Base-by-base conservation (phyloP, 2,329 filamentous ascomycete genomes). In the Biscogniauxia marginata region DNA sequence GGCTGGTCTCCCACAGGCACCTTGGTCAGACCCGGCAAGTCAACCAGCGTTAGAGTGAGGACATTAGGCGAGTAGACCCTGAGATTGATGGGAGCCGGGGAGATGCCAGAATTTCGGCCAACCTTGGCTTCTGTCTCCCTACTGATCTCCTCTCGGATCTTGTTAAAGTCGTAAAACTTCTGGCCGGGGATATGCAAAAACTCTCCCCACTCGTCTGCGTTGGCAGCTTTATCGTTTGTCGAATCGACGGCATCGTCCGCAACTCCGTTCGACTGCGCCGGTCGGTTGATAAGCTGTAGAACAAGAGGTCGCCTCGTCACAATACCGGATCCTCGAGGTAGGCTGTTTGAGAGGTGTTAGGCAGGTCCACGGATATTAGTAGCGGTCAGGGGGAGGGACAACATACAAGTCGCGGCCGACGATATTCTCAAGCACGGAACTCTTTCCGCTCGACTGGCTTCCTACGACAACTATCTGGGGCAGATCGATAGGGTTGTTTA, bases 41-140 rank as follows among this genome's bases (percentile, higher is more conserved):
- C 95, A 69, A 99, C 95, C 56, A 99, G 82, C 6, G 95, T 99
- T 66, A 99, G 82, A 55, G 96, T 99, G 59, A 99, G 85, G 73
- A 99, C 96, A 71, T 99, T 96, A 53, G 95, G 95, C 52, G 93
- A 98, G 84, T 96, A 98, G 77, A 99, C 96, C 70, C 95, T 88
- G 70, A 99, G 82, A 80, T 98, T 98, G 82, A 99, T 99, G 50
- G 95, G 95, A 25, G 91, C 89, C 21, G 95, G 91, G 48, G 93
- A 98, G 76, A 99, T 99, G 75, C 93, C 95, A 50, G 89, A 90
- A 81, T 99, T 99, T 73, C 88, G 88, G 63, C 95, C 95, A 65
- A 96, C 96, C 81, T 99, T 98, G 66, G 90, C 87, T 71, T 97
- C 93, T 46, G 95, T 99, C 79, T 99, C 95, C 69, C 91, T 88